Base-by-base conservation (phyloP, 345 rosid species). In the Eucalyptus cloeziana region DNA sequence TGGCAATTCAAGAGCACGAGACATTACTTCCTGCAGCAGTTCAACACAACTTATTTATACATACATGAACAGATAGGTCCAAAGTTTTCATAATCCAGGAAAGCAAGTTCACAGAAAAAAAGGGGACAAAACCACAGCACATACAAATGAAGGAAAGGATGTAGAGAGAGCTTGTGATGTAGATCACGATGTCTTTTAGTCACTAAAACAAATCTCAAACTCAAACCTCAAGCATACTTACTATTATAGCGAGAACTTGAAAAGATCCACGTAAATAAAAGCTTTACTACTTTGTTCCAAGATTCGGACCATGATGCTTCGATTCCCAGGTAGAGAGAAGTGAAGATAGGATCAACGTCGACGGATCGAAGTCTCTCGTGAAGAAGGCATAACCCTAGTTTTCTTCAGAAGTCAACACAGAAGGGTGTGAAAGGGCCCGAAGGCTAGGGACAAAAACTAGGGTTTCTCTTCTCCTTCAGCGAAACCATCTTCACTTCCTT, bases 221-320 rank as follows among this genome's bases (percentile, higher is more conserved):
- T 33, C 87, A 52, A 49, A 52, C 43, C 30, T 50, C 45, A 43
- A 86, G 87, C 87, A 47, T 85, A 85, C 86, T 50, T 49, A 85
- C 33, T 85, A 47, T 25, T 30, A 14, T 30, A 6, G 88, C 7
- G 76, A 71, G 86, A 76, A 76, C 86, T 52, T 47, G 83, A n/a
- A 86, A 52, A 88, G 71, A 89, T 47, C 85, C 47, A 27, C 67
- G 87, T 79, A 79, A 43, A 67, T 79, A 86, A 45, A 88, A 50
- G 56, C 67, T 76, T 81, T 43, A 49, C 69, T 83, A 30, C 88
- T 49, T 92, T 87, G 90, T 92, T 89, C 87, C 89, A 86, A 90
- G 88, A 89, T 90, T 94, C 96, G 94, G 96, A 94, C 96, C 94
- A 87, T 92, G 94, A 91, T 90, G 96, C 96, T 94, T 94, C 96